Evolutionary conservation across 139 green algal genomes (phyloP), one percentile per base, ranked within the genome.

Genomic region (Trebouxia sp.): DNA sequence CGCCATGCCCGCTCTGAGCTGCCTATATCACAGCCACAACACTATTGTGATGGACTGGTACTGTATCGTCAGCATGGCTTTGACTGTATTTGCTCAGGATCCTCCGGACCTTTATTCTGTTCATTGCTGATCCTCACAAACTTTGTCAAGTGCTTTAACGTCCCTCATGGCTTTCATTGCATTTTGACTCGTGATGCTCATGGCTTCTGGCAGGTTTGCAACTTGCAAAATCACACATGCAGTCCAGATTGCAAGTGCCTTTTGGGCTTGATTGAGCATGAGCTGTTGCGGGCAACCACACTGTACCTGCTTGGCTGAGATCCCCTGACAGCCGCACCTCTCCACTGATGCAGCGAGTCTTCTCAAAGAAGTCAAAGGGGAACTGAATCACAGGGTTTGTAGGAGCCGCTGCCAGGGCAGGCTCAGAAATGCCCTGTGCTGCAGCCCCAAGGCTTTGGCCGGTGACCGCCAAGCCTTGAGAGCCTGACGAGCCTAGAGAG

Each of bases 281-380:
- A n/a, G n/a, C n/a, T n/a, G n/a, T n/a, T n/a, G n/a, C n/a, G n/a
- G 15, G 17, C 56, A 69, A 0, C 14, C 22, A 0, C 12, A 24
- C 5, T 9, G 26, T 5, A 79, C 74, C 74, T 79, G 74, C 43
- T 45, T 79, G 74, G 20, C 11, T 24, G 30, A 79, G 7, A 4
- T 79, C 74, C 45, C 74, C 74, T 22, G 74, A 53, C 74, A 79
- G 74, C 32, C 30, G 47, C 15, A 47, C 47, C 24, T 66, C 47
- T 6, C n/a, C 35, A 39, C n/a, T 79, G 47, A 79, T 79, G 74
- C 74, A 79, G 0, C 47, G 17, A 11, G 45, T 45, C 42, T 47
- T 65, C 47, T 79, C 74, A 65, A 79, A 79, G 28, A 79, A 66
- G 47, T 79, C 47, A 38, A 79, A 42, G 45, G 47, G 14, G 20